Percentiles rank a stretch among this genome's conserved stretches.
Conservation (phyloP, 306 rosid species). For the Rosa rugosa region DNA sequence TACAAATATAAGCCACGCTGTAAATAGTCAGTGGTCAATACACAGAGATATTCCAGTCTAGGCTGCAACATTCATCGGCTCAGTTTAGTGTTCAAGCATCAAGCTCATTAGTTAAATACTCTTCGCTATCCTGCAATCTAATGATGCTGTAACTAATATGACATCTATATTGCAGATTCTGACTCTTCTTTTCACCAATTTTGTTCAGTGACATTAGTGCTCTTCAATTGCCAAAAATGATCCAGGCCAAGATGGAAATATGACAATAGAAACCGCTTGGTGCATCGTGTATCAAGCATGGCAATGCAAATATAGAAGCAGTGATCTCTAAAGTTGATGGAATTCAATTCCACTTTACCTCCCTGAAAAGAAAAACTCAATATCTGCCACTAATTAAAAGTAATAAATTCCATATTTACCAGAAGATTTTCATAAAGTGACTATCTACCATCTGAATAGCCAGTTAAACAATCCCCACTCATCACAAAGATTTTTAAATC, state of each 20-base stretch:
- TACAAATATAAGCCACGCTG: background rate
- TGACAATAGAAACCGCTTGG: background rate
- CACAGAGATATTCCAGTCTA: background rate
- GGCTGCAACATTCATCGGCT: background rate
- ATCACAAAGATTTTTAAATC: background rate
- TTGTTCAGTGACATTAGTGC: background rate
- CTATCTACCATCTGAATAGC: conserved; percentile 8
- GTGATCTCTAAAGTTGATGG: background rate
- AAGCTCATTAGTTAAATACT: background rate
- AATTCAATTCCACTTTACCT: conserved; percentile 2
- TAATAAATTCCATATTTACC: background rate
- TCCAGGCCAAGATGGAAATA: background rate
- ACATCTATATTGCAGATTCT: background rate
- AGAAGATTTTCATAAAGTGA: background rate
- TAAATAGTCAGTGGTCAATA: background rate
- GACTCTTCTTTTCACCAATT: background rate
- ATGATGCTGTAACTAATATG: background rate
- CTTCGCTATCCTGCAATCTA: background rate
- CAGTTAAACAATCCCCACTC: conserved; percentile 6
- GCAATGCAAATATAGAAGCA: background rate
- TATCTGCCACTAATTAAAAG: background rate
- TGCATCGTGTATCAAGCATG: background rate
- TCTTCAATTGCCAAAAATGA: background rate
- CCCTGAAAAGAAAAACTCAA: background rate
- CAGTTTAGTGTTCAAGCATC: background rate